Percentiles rank a stretch among this genome's conserved stretches.
Evolutionary conservation across 495 filamentous ascomycete genomes (phyloP).

Genomic region (Echria macrotheca): DNA sequence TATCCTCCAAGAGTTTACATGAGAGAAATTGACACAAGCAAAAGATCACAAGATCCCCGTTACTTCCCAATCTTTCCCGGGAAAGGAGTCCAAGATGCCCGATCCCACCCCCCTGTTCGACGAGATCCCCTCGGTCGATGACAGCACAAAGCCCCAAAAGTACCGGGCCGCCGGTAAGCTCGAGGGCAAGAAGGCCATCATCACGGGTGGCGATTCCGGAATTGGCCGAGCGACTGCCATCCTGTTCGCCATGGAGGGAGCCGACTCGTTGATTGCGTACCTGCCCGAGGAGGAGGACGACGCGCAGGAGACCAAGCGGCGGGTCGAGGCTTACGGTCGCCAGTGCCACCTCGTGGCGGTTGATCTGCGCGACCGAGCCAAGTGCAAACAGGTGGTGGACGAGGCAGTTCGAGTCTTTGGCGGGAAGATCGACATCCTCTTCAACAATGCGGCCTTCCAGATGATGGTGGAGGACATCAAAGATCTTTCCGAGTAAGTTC

Average conservation of each 20-base stretch:
- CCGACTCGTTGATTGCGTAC: slow-evolving; percentile 68
- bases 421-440: slow-evolving; percentile 62
- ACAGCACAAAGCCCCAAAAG: slow-evolving; percentile 63
- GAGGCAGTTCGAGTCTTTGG: slow-evolving; percentile 59
- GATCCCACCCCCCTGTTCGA: slow-evolving; percentile 57
- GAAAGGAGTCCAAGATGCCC: slow-evolving; percentile 60
- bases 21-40: neutral
- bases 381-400: slow-evolving; percentile 67
- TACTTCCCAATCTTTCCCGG: slow-evolving; percentile 62
- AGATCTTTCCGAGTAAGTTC: slow-evolving; percentile 69
- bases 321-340: slow-evolving; percentile 59
- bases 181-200: slow-evolving; percentile 65
- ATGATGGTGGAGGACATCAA: slow-evolving; percentile 68
- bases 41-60: slow-evolving; percentile 66
- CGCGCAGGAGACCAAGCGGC: slow-evolving; percentile 64
- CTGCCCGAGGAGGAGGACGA: slow-evolving; percentile 73
- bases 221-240: slow-evolving; percentile 77
- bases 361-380: slow-evolving; percentile 57
- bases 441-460: slow-evolving; percentile 78
- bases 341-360: slow-evolving; percentile 55
- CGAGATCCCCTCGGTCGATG: slow-evolving; percentile 63
- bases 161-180: slow-evolving; percentile 80
- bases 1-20: neutral
- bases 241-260: slow-evolving; percentile 79
- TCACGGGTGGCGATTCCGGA: slow-evolving; percentile 78